Evolutionary conservation across 2,329 filamentous ascomycete species (phyloP).

Genomic region (Trichoderma koningii): DNA sequence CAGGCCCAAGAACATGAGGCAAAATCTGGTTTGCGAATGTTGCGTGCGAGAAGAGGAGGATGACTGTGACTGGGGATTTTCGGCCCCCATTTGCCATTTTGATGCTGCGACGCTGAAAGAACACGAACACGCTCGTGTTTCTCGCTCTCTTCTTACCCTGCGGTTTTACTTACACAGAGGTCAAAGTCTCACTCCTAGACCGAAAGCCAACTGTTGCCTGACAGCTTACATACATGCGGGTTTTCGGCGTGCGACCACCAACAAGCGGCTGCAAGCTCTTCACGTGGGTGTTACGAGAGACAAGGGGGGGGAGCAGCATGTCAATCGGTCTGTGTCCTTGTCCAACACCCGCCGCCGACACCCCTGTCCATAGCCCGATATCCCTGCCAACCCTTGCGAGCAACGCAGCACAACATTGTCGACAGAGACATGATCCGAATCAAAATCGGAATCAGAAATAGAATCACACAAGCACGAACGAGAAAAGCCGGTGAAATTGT

Average conservation of each 20-base stretch:
- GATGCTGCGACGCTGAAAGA: too few relatives aligned
- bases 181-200: background rate
- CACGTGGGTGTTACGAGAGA: background rate
- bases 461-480: background rate
- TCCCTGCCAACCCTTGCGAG: background rate
- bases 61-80: constrained; percentile 4
- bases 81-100: too few relatives aligned
- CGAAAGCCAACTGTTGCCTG: background rate
- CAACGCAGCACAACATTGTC: too few relatives aligned
- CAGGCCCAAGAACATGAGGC: too few relatives aligned
- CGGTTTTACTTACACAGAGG: too few relatives aligned
- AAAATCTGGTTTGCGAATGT: too few relatives aligned
- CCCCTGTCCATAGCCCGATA: background rate
- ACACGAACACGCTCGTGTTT: too few relatives aligned
- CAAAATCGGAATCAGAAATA: background rate
- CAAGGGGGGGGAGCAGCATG: background rate
- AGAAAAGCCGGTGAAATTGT: too few relatives aligned
- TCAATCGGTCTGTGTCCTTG: background rate
- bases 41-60: too few relatives aligned
- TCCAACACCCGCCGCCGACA: background rate
- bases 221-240: background rate
- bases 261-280: background rate
- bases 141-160: too few relatives aligned
- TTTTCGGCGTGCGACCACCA: constrained; percentile 3
- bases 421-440: too few relatives aligned